These are phyloP conservation scores for Pulveroboletus ravenelii DNA, from an alignment of 768 basidiomycete genomes.

Conservation along the genomic window DNA sequence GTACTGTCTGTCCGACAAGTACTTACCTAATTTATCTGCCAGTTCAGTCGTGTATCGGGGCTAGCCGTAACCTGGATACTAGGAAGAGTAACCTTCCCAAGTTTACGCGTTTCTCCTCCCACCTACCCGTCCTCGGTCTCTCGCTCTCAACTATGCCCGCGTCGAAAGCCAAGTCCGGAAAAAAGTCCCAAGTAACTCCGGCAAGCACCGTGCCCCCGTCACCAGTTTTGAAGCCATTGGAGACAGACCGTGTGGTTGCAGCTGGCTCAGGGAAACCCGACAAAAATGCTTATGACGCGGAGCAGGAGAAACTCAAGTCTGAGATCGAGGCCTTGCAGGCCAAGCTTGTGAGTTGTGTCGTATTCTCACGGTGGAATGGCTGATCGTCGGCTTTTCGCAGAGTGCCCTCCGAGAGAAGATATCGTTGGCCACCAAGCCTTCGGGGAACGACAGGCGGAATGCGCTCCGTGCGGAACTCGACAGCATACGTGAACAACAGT, in stretches of 20 bases:
- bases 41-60: not conserved
- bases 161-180: conserved; percentile 50
- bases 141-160: conserved; percentile 27
- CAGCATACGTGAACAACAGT: conserved; percentile 71
- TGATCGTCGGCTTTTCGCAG: conserved; percentile 36
- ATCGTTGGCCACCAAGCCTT: conserved; percentile 50
- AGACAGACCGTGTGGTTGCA: conserved; percentile 14
- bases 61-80: not conserved
- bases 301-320: conserved; percentile 76
- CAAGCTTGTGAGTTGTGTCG: conserved; percentile 62
- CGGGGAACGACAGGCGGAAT: conserved; percentile 67
- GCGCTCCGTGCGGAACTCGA: conserved; percentile 80
- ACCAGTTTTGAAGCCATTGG: conserved; percentile 20
- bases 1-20: not conserved
- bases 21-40: not conserved
- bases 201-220: conserved; percentile 26
- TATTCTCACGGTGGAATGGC: not conserved
- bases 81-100: conserved; percentile 16
- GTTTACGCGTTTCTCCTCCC: conserved; percentile 16
- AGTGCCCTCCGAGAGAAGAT: conserved; percentile 73
- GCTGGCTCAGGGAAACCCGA: conserved; percentile 64
- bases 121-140: conserved; percentile 24
- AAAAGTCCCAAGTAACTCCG: conserved; percentile 18
- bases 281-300: conserved; percentile 76
- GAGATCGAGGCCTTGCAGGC: conserved; percentile 81